phyloP scores from a whole-genome alignment of 2,329 filamentous ascomycete species.

The Colletotrichum agaves region DNA sequence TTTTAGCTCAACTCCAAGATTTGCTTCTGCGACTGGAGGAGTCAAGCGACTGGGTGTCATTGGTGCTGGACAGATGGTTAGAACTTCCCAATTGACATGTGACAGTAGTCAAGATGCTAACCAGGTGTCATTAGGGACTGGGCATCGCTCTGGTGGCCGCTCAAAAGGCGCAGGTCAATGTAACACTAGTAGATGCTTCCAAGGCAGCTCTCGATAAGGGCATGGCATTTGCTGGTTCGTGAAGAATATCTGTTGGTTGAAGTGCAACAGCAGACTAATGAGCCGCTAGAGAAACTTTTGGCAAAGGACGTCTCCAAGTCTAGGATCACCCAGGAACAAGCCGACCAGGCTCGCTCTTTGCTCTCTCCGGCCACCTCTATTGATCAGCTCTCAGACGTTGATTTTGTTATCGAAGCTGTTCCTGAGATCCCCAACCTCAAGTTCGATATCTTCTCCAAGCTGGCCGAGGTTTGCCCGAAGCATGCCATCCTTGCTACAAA shows the following conservation, averaged over 20 bases:
- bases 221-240: slow-evolving; percentile 83
- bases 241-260: neutral
- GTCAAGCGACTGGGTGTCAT: slow-evolving; percentile 92
- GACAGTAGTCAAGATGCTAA: slow-evolving; percentile 42
- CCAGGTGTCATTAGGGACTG: slow-evolving; percentile 72
- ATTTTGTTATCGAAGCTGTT: slow-evolving; percentile 98
- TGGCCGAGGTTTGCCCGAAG: slow-evolving; percentile 82
- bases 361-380: slow-evolving; percentile 78
- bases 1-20: slow-evolving; percentile 76
- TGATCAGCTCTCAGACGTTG: slow-evolving; percentile 81
- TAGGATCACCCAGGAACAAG: slow-evolving; percentile 83
- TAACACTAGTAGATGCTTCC: slow-evolving; percentile 86
- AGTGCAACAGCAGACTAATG: slow-evolving; percentile 3
- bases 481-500: slow-evolving; percentile 96
- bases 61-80: slow-evolving; percentile 95
- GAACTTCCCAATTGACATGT: slow-evolving; percentile 50
- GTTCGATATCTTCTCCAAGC: slow-evolving; percentile 83
- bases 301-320: slow-evolving; percentile 92
- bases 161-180: slow-evolving; percentile 82
- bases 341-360: slow-evolving; percentile 76
- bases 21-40: slow-evolving; percentile 66
- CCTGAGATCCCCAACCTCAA: slow-evolving; percentile 92
- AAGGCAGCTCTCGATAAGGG: slow-evolving; percentile 90
- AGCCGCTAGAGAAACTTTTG: slow-evolving; percentile 81
- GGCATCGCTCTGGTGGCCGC: slow-evolving; percentile 96